Percentiles rank a stretch among this genome's conserved stretches.
These are phyloP conservation scores for Candida boleticola DNA, from an alignment of 805 yeast species.

Conservation along the genomic window DNA sequence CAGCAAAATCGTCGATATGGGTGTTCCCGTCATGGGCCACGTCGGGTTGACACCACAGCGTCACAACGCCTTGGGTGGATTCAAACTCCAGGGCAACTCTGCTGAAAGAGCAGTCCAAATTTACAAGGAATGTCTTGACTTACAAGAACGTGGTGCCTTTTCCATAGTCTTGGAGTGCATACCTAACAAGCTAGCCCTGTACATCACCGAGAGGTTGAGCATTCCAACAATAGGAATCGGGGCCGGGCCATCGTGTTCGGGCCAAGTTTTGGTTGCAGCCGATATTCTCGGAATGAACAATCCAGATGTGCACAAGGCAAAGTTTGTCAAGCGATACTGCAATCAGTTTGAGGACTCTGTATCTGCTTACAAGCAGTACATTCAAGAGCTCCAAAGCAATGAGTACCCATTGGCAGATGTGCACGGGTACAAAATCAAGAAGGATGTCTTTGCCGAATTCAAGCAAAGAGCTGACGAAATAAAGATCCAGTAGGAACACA, in stretches of 20 bases:
- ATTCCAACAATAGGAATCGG: constrained; percentile 96
- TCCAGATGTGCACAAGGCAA: constrained; percentile 48
- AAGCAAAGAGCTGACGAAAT: constrained; percentile 11
- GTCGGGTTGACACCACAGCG: constrained; percentile 92
- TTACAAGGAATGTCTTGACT: constrained; percentile 61
- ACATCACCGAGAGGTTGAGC: constrained; percentile 55
- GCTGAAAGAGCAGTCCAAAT: constrained; percentile 53
- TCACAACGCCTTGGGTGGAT: constrained; percentile 77
- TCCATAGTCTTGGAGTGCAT: constrained; percentile 79
- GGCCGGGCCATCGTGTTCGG: constrained; percentile 80
- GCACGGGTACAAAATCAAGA: constrained; percentile 71
- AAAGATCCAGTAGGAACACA: not conserved
- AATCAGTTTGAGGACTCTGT: constrained; percentile 49
- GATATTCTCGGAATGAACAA: constrained; percentile 79
- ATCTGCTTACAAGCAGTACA: constrained; percentile 52
- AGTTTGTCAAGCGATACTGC: constrained; percentile 74
- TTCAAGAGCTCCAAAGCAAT: constrained; percentile 52
- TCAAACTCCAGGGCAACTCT: constrained; percentile 77
- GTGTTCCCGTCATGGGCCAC: constrained; percentile 90
- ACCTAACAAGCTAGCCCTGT: constrained; percentile 67
- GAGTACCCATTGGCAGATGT: constrained; percentile 58
- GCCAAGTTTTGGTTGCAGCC: constrained; percentile 86
- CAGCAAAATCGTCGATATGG: constrained; percentile 54
- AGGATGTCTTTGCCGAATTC: constrained; percentile 47
- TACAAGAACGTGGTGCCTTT: constrained; percentile 78